These are phyloP conservation scores for Physaria fendleri DNA, from an alignment of 345 rosid genomes.

Conservation along the genomic window DNA sequence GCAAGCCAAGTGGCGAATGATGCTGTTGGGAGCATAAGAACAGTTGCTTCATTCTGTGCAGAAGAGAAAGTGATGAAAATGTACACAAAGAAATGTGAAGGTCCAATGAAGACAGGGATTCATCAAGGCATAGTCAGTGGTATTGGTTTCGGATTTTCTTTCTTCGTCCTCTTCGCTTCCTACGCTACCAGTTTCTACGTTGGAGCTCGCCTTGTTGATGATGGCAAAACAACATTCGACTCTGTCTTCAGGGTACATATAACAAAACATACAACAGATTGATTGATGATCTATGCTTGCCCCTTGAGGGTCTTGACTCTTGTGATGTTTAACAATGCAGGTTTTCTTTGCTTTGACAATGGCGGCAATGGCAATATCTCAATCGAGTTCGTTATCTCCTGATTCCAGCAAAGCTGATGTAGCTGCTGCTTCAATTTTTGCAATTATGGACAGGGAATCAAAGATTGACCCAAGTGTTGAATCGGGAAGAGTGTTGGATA, in stretches of 20 bases:
- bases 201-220: slow-evolving; percentile 57
- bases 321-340: slow-evolving; percentile 26
- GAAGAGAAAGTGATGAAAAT: slow-evolving; percentile 84
- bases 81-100: slow-evolving; percentile 71
- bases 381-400: slow-evolving; percentile 56
- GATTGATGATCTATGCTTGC: neutral
- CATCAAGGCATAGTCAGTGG: slow-evolving; percentile 70
- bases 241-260: slow-evolving; percentile 53
- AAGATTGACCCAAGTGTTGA: too few relatives aligned
- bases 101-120: slow-evolving; percentile 61
- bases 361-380: slow-evolving; percentile 62
- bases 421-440: too few relatives aligned
- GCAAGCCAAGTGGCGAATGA: slow-evolving; percentile 88
- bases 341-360: slow-evolving; percentile 72
- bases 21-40: slow-evolving; percentile 90
- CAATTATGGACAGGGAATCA: too few relatives aligned
- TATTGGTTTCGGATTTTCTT: slow-evolving; percentile 60
- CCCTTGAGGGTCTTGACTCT: neutral
- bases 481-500: too few relatives aligned
- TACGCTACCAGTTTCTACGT: slow-evolving; percentile 72
- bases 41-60: slow-evolving; percentile 86
- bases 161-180: slow-evolving; percentile 49
- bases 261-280: neutral
- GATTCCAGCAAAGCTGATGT: too few relatives aligned
- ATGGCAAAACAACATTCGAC: slow-evolving; percentile 45